Evolutionary conservation across 805 yeast species (phyloP), one percentile per base, ranked within the genome.

Genomic region (Maudiozyma turicensis): DNA sequence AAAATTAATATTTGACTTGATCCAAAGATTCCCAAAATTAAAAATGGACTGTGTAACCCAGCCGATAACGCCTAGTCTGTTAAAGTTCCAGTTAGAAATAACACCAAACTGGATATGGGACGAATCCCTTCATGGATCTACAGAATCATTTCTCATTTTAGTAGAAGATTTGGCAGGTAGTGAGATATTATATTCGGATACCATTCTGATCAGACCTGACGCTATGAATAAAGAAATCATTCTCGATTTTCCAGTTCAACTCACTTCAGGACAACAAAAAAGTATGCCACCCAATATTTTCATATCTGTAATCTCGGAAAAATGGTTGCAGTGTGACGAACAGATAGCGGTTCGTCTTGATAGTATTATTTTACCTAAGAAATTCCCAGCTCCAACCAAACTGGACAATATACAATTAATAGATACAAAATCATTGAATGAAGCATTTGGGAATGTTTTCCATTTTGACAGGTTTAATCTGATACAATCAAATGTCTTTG

Each of bases 91-190:
- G 52, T 65, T 90, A 2, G 87, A 80, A 47, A 65, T 87, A 2
- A 54, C 69, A 0, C 93, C 97, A 0, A 70, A 74, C 10, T 93
- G 95, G 86, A 71, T 69, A 14, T 90, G 97, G 96, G 84, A 86
- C 62, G 54, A 62, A 8, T 63, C 61, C 5, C 50, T 82, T 3
- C 96, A 89, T 58, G 85, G 85, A 0, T 66, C 61, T 30, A 69
- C 77, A 1, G 91, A 90, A 59, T 68, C 77, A 6, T 93, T 89
- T 57, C 64, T 81, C 32, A 52, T 93, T 2, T 47, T 87, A 3
- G 86, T 88, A 1, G 96, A 88, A 60, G 96, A 90, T 59, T 75
- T 85, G 45, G 84, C 86, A 60, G 95, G 96, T 5, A 91, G 86
- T 50, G 73, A 70, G 47, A 74, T 90, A 15, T 68, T 91, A n/a